phyloP scores from a whole-genome alignment of 768 basidiomycete genomes.

The Lentinula edodes region DNA sequence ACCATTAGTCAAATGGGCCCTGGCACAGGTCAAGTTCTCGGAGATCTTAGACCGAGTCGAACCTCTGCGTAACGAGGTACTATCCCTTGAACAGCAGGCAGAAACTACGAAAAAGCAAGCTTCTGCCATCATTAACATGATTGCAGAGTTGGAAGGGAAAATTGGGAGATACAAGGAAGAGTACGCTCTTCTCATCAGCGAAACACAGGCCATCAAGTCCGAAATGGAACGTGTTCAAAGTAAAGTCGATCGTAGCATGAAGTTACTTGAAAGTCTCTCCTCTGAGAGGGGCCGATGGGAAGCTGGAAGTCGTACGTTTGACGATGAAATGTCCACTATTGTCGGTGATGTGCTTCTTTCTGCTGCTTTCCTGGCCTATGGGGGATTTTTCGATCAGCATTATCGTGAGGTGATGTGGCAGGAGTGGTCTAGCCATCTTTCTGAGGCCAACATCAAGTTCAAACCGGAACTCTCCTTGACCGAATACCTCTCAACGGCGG shows the following conservation, averaged over 20 bases:
- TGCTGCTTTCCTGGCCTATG: conserved; percentile 94
- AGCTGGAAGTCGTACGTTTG: conserved; percentile 89
- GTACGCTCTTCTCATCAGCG: conserved; percentile 93
- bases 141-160: conserved; percentile 86
- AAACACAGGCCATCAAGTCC: conserved; percentile 92
- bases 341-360: conserved; percentile 95
- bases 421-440: conserved; percentile 86
- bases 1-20: conserved; percentile 95
- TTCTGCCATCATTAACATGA: conserved; percentile 82
- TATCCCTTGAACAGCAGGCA: conserved; percentile 87
- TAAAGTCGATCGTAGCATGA: conserved; percentile 97
- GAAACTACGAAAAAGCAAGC: conserved; percentile 96
- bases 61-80: conserved; percentile 92
- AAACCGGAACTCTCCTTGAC: conserved; percentile 89
- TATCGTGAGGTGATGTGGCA: conserved; percentile 98
- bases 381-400: conserved; percentile 97
- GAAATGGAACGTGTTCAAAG: conserved; percentile 98
- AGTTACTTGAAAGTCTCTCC: conserved; percentile 86
- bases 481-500: conserved; percentile 95
- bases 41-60: conserved; percentile 97
- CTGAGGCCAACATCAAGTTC: conserved; percentile 87
- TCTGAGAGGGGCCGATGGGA: conserved; percentile 96
- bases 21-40: conserved; percentile 95
- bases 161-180: conserved; percentile 95
- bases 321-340: conserved; percentile 97